Evolutionary conservation across 2,329 filamentous ascomycete species (phyloP), one percentile per base, ranked within the genome.

Genomic region (Alternaria dauci): DNA sequence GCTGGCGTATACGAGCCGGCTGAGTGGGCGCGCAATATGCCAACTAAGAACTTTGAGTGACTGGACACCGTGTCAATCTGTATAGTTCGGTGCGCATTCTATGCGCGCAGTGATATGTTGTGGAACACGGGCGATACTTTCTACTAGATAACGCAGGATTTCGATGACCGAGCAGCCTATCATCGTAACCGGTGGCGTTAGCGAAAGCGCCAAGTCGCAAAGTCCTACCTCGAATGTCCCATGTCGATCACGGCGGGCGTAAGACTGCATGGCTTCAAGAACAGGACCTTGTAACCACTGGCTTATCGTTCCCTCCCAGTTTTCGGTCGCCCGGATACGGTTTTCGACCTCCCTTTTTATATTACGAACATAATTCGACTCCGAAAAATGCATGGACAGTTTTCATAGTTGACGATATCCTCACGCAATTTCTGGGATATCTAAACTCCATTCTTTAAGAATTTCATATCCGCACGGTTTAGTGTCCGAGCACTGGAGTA

Each of bases 81-180:
- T 14, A 23, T 48, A 18, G 18, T 32, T 36, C 14, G 8, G 18
- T 28, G 23, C 16, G 30, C 46, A 48, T 20, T 25, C 18, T 48
- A 36, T 48, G 32, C 30, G 46, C 46, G 18, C 30, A 25, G 30
- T 48, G 30, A 48, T 34, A 36, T 48, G 12, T 23, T 36, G 30
- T 25, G 30, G 14, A 25, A 48, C 46, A 34, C 14, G 9, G 11
- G 30, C 30, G 46, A 32, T 48, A 12, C 20, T 11, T 25, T 34
- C 7, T 25, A 48, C 18, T 25, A 34, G 46, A n/a, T 5, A 48
- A n/a, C 32, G 30, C 46, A 36, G 46, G 46, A 48, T 48, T 36
- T 48, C 46, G 46, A 48, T 48, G 30, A 48, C 46, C 46, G 46
- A 48, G 30, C 18, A 36, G 30, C 46, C 46, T 48, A 48, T 48